Percentiles rank a stretch among this genome's conserved stretches.
Evolutionary conservation across 441 rosid genomes (phyloP).

Genomic region (Dalechampia spathulata): DNA sequence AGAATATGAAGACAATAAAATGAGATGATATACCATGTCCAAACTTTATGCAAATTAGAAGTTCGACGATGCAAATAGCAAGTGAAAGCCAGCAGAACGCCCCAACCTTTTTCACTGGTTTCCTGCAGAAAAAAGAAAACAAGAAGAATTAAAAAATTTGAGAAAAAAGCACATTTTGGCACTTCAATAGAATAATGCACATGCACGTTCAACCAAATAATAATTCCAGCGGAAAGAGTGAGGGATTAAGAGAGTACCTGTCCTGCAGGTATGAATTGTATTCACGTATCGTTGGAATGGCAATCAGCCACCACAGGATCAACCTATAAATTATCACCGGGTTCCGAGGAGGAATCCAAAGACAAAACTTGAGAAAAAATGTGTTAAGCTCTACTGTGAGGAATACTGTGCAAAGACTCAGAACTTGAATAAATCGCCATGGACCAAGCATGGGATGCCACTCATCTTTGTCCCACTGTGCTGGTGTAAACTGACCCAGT

Average conservation of each 20-base stretch:
- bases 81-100: conserved; percentile 99
- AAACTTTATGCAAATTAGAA: conserved; percentile 96
- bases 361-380: conserved; percentile 95
- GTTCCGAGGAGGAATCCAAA: conserved; percentile 96
- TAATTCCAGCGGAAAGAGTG: neutral
- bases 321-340: conserved; percentile 87
- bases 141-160: neutral
- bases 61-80: conserved; percentile 97
- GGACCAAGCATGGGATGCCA: conserved; percentile 99
- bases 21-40: conserved; percentile 63
- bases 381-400: conserved; percentile 95
- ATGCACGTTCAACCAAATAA: neutral
- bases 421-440: conserved; percentile 97
- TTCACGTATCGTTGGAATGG: conserved; percentile 93
- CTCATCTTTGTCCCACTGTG: conserved; percentile 99
- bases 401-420: conserved; percentile 82
- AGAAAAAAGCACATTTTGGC: neutral
- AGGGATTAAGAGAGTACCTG: conserved; percentile 47
- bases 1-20: neutral
- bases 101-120: conserved; percentile 87
- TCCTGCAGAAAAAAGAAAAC: conserved; percentile 36
- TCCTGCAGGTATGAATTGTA: conserved; percentile 98
- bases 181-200: neutral
- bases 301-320: conserved; percentile 99
- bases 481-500: conserved; percentile 95